These are phyloP conservation scores for Fistulina hepatica DNA, from an alignment of 1,284 basidiomycete genomes.

Conservation along the genomic window DNA sequence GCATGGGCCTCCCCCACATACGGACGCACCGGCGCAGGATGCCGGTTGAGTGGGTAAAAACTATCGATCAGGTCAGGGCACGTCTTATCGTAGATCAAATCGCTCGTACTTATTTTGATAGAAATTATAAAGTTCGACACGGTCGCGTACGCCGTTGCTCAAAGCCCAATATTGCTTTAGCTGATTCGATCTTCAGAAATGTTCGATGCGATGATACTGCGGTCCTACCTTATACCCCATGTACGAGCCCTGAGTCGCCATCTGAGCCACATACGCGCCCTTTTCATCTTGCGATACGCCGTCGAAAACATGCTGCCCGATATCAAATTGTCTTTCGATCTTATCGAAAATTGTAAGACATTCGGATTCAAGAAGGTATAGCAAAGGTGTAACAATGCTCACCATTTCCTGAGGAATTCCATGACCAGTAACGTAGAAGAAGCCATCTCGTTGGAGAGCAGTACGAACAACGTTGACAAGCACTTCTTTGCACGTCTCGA, in stretches of 20 bases:
- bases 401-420: conserved; percentile 23
- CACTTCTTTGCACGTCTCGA: conserved; percentile 20
- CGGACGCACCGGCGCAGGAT: conserved; percentile 23
- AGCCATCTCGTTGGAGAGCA: conserved; percentile 26
- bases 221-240: conserved; percentile 28
- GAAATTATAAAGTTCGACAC: conserved; percentile 30
- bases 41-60: conserved; percentile 22
- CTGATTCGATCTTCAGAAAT: conserved; percentile 15
- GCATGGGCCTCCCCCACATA: conserved; percentile 26
- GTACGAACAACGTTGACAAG: conserved; percentile 23
- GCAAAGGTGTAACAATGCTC: conserved; percentile 5
- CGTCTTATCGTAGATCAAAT: too few species aligned
- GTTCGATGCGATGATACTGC: neutral
- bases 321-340: conserved; percentile 25
- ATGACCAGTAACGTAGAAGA: conserved; percentile 30
- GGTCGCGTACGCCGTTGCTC: conserved; percentile 26
- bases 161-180: conserved; percentile 27
- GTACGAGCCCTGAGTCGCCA: conserved; percentile 27
- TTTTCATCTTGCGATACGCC: conserved; percentile 27
- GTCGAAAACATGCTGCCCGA: conserved; percentile 28
- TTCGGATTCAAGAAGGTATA: neutral
- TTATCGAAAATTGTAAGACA: conserved; percentile 3
- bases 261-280: conserved; percentile 22
- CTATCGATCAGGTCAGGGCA: conserved; percentile 15
- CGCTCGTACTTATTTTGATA: conserved; percentile 21